Base-by-base conservation (phyloP, 2,329 filamentous ascomycete species). In the Davidsoniella neocaledoniae region DNA sequence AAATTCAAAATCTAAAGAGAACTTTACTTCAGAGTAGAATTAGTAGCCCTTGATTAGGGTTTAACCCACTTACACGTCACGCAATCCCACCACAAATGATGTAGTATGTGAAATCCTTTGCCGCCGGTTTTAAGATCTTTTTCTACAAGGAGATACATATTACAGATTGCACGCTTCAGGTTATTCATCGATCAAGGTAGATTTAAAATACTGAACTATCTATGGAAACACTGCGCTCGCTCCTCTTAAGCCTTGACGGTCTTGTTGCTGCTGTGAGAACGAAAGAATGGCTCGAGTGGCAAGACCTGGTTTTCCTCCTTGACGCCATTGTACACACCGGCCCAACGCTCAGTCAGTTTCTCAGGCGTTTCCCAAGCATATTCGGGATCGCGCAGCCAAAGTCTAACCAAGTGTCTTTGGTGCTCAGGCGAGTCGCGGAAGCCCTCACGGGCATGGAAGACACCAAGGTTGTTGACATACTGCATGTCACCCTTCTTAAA, bases 401-500 rank as follows among this genome's bases (percentile, higher is more conserved):
- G 59, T 0, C 71, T 62, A 2, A 74, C 55, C 1, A 75, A 61
- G 54, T 74, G 70, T 61, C 58, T 71, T 68, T 64, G 62, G 51
- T 70, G 66, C 40, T 67, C 64, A 0, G 56, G 56, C 0, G 64
- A 65, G 50, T 73, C 68, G 0, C 56, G 61, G 53, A 76, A 77
- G 0, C 64, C 68, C 12, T 68, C 70, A 2, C 74, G 63, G 0
- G 70, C 68, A 53, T 77, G 74, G 41, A 77, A 68, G 2, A 77
- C 57, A 40, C 67, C 68, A 37, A 76, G 57, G 56, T 77, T 77
- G 54, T 77, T 77, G 25, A 70, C 65, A 50, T 68, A 77, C 53
- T 72, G 69, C 10, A 77, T 68, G 55, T 76, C 73, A 0, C 72
- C 72, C 51, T 66, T 66, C 39, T 67, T 64, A 43, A 73, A 71